These are phyloP conservation scores for Podospora sp. DNA, from an alignment of 495 filamentous ascomycete species.

Conservation along the genomic window DNA sequence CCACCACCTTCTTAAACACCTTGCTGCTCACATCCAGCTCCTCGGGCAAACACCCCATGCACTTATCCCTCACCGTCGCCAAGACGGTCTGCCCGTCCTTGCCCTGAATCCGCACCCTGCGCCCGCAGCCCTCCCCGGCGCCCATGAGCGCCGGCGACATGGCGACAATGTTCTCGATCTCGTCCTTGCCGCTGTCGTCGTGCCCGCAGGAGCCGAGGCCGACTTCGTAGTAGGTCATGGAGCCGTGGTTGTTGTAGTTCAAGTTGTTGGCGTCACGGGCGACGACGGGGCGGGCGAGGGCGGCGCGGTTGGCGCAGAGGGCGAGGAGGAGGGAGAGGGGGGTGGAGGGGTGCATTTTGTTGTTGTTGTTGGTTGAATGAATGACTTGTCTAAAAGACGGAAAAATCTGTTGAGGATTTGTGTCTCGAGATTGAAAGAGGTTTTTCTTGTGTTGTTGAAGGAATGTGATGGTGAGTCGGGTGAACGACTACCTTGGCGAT, in stretches of 20 bases:
- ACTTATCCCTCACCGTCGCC: constrained; percentile 71
- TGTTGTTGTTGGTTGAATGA: constrained; percentile 13
- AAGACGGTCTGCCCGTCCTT: constrained; percentile 53
- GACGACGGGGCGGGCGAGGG: constrained; percentile 5
- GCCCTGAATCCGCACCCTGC: constrained; percentile 58
- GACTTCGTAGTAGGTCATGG: constrained; percentile 49
- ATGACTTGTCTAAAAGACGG: constrained; percentile 4
- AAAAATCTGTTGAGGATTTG: not conserved
- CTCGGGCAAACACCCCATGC: constrained; percentile 57
- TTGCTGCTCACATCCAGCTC: constrained; percentile 51
- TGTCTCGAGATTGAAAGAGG: not conserved
- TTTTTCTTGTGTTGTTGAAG: not conserved
- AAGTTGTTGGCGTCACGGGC: not conserved
- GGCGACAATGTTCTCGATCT: constrained; percentile 43
- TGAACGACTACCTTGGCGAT: not conserved
- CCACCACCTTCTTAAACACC: constrained; percentile 46
- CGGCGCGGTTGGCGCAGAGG: constrained; percentile 8
- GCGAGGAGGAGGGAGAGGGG: constrained; percentile 13
- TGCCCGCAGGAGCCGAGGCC: constrained; percentile 46
- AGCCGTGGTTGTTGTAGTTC: constrained; percentile 25
- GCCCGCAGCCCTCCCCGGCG: constrained; percentile 57
- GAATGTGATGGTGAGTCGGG: not conserved
- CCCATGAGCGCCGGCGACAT: constrained; percentile 39
- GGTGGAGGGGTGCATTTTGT: constrained; percentile 20
- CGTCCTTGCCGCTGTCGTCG: constrained; percentile 40